A percentile compares a stretch with the other conserved stretches of the same genome.
These are phyloP conservation scores for Trypanosoma vivax DNA, from an alignment of 208 protist genomes.

Conservation along the genomic window DNA sequence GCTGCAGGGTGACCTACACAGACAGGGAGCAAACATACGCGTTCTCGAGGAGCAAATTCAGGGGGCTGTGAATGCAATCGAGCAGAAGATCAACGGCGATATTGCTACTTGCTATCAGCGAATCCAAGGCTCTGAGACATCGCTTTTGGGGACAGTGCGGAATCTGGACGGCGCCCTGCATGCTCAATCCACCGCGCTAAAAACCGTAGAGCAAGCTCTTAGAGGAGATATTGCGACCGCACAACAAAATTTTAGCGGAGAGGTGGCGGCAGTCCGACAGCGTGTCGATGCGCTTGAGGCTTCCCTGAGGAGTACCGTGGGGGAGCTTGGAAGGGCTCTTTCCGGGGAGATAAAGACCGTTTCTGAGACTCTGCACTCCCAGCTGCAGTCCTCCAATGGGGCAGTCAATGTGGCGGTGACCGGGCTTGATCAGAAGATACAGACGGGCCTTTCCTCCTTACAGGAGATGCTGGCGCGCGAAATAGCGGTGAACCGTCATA, in stretches of 20 bases:
- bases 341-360: conserved; percentile 37
- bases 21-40: conserved; percentile 31
- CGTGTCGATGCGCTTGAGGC: conserved; percentile 45
- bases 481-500: conserved; percentile 24
- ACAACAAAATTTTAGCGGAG: conserved; percentile 45
- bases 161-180: conserved; percentile 46
- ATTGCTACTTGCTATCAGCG: conserved; percentile 42
- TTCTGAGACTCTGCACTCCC: conserved; percentile 18
- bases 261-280: conserved; percentile 34
- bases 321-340: conserved; percentile 46
- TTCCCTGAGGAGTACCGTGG: conserved; percentile 42
- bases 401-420: conserved; percentile 30
- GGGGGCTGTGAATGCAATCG: conserved; percentile 34
- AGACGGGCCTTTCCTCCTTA: conserved; percentile 40
- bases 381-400: conserved; percentile 28
- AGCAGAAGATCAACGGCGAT: conserved; percentile 61
- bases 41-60: conserved; percentile 46
- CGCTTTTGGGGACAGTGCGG: conserved; percentile 40
- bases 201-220: conserved; percentile 43
- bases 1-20: conserved; percentile 51
- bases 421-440: conserved; percentile 51
- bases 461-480: conserved; percentile 38
- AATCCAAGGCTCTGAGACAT: conserved; percentile 35
- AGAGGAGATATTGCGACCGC: conserved; percentile 38
- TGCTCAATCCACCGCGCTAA: conserved; percentile 23